Evolutionary conservation across 169 alveolate species (phyloP).

Genomic region (Plasmodium adleri): DNA sequence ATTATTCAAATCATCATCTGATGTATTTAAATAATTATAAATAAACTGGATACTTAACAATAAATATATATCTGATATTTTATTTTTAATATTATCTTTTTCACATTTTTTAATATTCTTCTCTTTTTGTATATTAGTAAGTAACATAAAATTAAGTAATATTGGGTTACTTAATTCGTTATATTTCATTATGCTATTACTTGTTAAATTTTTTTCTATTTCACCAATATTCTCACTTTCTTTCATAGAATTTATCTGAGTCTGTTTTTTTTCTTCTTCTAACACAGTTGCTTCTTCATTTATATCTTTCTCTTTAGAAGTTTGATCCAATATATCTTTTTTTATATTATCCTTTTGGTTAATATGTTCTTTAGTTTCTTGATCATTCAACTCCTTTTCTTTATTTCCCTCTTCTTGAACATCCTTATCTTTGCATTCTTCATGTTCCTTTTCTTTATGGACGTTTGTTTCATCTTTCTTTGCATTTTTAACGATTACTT

Average conservation of each 20-base stretch:
- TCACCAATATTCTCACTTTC: neutral
- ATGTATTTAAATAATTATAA: constrained; percentile 35
- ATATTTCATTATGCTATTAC: constrained; percentile 16
- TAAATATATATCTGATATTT: constrained; percentile 60
- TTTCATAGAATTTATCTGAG: neutral
- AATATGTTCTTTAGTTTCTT: neutral
- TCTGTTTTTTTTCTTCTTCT: neutral
- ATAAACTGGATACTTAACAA: constrained; percentile 66
- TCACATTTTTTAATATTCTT: constrained; percentile 68
- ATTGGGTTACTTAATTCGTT: constrained; percentile 72
- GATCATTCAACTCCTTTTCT: too few relatives aligned
- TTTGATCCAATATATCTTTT: neutral
- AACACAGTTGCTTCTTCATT: neutral
- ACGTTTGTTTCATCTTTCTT: neutral
- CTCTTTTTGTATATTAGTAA: constrained; percentile 70
- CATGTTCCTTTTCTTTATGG: too few relatives aligned
- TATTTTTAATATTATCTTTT: constrained; percentile 49
- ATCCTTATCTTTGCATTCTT: neutral
- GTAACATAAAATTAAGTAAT: constrained; percentile 38
- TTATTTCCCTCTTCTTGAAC: neutral
- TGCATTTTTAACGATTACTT: too few relatives aligned
- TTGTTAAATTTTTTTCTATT: neutral
- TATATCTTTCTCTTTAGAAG: neutral
- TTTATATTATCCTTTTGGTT: neutral
- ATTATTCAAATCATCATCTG: constrained; percentile 22